Base-by-base conservation (phyloP, 108 stramenopile genomes). In the Pseudonitzschia pungens region DNA sequence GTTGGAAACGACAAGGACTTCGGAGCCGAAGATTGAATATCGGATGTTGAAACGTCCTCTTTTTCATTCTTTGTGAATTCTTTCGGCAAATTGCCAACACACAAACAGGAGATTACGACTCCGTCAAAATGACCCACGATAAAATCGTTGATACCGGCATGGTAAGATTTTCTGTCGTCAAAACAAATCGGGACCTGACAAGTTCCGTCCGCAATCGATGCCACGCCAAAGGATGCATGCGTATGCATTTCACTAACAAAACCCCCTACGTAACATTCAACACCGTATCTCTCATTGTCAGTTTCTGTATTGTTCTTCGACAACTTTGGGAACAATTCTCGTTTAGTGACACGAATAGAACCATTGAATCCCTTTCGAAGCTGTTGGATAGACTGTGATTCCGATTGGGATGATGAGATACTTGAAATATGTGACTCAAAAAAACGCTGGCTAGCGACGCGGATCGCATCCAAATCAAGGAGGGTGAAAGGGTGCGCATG, bases 31-130 rank as follows among this genome's bases (percentile, higher is more conserved):
- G 60, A 62, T 5, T 4, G 60, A 4, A 62, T 14, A 62, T 21
- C 32, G 2, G 6, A 24, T n/a, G 22, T 18, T n/a, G 27, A 29
- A 67, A 27, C 20, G 12, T 67, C 16, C 22, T 67, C 43, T 10
- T 21, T 29, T 48, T 48, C n/a, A 67, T 48, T 50, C 33, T 62
- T 33, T 20, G 60, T 8, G 66, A 65, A 55, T 53, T 16, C 70
- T 27, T 27, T 52, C 36, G 71, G 9, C 11, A 63, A 20, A 11
- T 21, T 24, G 31, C 83, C 78, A 41, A 89, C n/a, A 70, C 86
- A 90, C 44, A 87, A 60, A 52, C 85, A 84, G 4, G 89, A 86
- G 22, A 90, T 81, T 29, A 83, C 50, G 20, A 74, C 76, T 8
- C 65, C 70, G 31, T 80, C 69, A 36, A 89, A 65, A 24, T 80